These are phyloP conservation scores for Corymbia citriodora DNA, from an alignment of 441 rosid genomes.

Conservation along the genomic window DNA sequence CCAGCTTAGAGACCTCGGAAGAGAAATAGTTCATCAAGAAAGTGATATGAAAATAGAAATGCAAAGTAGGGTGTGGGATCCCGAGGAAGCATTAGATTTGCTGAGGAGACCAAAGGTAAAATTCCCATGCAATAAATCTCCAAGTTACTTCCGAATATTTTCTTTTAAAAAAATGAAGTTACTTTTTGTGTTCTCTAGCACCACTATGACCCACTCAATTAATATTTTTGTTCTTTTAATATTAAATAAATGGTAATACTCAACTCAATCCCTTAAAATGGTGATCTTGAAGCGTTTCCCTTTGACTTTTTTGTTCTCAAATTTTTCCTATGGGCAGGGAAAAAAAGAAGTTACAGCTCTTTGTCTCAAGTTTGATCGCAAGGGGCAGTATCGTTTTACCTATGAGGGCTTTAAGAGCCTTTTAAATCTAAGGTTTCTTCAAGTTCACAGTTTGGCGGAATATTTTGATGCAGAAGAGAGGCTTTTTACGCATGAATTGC, in stretches of 20 bases:
- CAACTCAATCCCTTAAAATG: accelerated
- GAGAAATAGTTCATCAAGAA: accelerated
- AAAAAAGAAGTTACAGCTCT: too few relatives aligned
- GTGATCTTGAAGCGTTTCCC: accelerated
- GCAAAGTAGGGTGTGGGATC: neutral
- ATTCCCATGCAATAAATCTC: accelerated
- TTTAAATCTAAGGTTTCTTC: accelerated
- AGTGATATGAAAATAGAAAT: accelerated
- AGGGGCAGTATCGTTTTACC: accelerated
- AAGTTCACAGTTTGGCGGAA: accelerated
- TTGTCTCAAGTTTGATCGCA: too few relatives aligned
- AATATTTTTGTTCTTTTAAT: neutral
- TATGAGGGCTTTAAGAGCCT: accelerated
- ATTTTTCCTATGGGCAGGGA: too few relatives aligned
- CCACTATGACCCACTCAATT: accelerated
- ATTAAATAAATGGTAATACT: neutral
- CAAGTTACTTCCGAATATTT: accelerated
- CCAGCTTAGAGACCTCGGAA: neutral
- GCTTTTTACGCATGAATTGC: accelerated
- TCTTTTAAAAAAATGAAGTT: accelerated
- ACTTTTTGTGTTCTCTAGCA: neutral
- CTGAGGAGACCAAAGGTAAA: accelerated
- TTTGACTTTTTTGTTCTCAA: neutral
- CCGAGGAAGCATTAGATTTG: accelerated
- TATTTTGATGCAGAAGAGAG: too few relatives aligned